phyloP scores from a whole-genome alignment of 1,284 basidiomycete genomes.

The Tylopilus orsonianus region DNA sequence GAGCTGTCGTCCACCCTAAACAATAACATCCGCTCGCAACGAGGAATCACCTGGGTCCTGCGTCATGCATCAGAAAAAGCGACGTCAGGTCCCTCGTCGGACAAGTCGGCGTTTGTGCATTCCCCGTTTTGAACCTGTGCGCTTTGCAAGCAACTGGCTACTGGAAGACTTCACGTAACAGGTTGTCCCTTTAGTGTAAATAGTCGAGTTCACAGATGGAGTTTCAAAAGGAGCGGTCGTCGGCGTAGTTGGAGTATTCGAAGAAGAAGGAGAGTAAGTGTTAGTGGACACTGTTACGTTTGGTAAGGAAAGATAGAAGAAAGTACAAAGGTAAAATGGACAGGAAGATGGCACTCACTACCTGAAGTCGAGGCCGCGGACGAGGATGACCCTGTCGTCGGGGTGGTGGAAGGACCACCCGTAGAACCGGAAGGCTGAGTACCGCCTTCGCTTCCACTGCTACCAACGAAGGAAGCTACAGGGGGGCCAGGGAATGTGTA shows the following conservation, averaged over 20 bases:
- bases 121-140: conserved; percentile 13
- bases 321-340: not conserved
- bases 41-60: not conserved
- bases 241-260: not conserved
- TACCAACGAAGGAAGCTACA: conserved; percentile 31
- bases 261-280: conserved; percentile 17
- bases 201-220: conserved; percentile 7
- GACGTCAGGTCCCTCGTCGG: conserved; percentile 16
- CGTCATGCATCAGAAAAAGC: not conserved
- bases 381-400: conserved; percentile 15
- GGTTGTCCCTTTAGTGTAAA: conserved; percentile 4
- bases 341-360: conserved; percentile 17
- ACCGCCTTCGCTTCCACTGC: conserved; percentile 15
- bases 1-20: not conserved
- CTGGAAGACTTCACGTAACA: conserved; percentile 24
- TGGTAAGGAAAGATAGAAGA: conserved; percentile 20
- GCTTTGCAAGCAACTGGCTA: conserved; percentile 18
- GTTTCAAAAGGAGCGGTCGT: conserved; percentile 7
- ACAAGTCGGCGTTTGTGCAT: conserved; percentile 30
- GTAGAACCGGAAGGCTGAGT: conserved; percentile 22
- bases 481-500: conserved; percentile 44
- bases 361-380: conserved; percentile 14
- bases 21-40: not conserved
- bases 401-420: conserved; percentile 18
- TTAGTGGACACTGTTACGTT: conserved; percentile 24